Evolutionary conservation across 495 filamentous ascomycete genomes (phyloP), one percentile per base, ranked within the genome.

Genomic region (Elaphomyces granulatus): DNA sequence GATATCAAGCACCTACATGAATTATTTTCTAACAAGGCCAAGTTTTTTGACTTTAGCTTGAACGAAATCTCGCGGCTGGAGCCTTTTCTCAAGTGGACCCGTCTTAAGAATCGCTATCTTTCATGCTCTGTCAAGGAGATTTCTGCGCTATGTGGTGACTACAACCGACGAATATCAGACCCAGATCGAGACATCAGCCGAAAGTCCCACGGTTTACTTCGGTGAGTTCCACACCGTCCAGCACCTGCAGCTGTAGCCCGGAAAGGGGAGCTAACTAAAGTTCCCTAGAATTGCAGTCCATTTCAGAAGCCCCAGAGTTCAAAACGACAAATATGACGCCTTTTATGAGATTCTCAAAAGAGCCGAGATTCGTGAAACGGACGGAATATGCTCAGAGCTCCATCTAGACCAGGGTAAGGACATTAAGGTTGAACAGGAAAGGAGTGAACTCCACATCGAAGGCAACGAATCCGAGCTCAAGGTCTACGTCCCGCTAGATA

Each of bases 401-500:
- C 36, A 41, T 9, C 20, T 58, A 21, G 42, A 37, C 2, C 45
- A 56, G 26, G 54, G 51, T 12, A 32, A 58, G 10, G 43, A 32
- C 1, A 34, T 45, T 2, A 40, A 20, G 20, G 45, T 60, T 23
- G 21, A 48, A 19, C 34, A 45, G 3, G 40, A 36, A 14, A 45
- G 37, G 19, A 49, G 44, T 9, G 46, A 48, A 8, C 31, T 67
- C 0, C 54, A 64, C 36, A 52, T 69, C 30, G 23, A 52, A 19
- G 54, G 60, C 8, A 18, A 34, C 2, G 32, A 45, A 2, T 28
- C 32, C 20, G 46, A 45, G 6, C 47, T 63, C 21, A 46, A 41
- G 7, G 43, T 68, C 12, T 68, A 62, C 33, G 53, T 70, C 1
- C 63, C 63, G 6, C 34, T 34, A 2, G 43, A 66, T 41, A 43